Base-by-base conservation (phyloP, 495 filamentous ascomycete species). In the Aspergillus olivimuriae region DNA sequence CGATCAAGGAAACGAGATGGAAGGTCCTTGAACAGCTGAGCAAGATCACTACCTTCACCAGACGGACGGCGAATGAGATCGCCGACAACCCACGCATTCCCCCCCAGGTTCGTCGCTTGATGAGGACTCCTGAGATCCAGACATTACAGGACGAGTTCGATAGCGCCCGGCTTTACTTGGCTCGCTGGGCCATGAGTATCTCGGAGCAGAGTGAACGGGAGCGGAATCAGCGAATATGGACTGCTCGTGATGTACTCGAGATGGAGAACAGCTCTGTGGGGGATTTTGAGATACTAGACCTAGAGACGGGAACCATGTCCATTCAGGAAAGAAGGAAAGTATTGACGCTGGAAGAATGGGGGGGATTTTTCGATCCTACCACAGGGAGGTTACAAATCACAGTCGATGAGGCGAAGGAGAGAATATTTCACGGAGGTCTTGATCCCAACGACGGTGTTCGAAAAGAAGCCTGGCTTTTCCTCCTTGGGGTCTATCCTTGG, bases 161-260 rank as follows among this genome's bases (percentile, higher is more conserved):
- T 63, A 94, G 87, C 54, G 92, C 94, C 4, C 76, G 92, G 47
- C 69, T 98, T 28, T 98, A 98, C 53, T 72, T 98, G 17, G 92
- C 92, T 2, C 74, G 92, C 34, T 98, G 92, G 92, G 92, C 92
- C 0, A 97, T 97, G 92, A 94, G 87, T 1, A 94, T 98, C 41
- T 89, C 91, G 0, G 92, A 98, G 61, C 92, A 97, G 66, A 87
- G 89, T 55, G 92, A 98, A 58, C 72, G 78, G 31, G 92, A 98
- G 39, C 62, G 80, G 23, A 87, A 78, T 41, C 81, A 86, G 59
- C 73, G 89, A 28, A 94, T 95, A 52, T 98, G 88, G 84, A 94
- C 89, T 0, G 90, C 87, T 4, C 82, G 81, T 53, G 92, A 98
- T 68, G 83, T 95, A 12, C 74, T 97, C 46, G 90, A 92, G 58